Conservation (phyloP, 495 filamentous ascomycete genomes). For the Stereocaulon alpinum region DNA sequence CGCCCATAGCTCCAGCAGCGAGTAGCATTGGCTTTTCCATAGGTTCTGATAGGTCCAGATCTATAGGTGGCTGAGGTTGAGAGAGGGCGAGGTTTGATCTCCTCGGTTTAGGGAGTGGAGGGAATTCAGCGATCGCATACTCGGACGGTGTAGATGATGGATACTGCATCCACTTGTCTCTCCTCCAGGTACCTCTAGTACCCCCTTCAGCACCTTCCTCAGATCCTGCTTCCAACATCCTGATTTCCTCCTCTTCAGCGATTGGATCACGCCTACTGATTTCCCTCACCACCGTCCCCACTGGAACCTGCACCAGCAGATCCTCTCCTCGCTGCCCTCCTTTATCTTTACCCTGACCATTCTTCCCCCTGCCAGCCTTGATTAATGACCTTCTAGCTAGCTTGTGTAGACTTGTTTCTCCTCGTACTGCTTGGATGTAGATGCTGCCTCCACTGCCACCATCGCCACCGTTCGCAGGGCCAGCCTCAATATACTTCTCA, state of each 20-base stretch:
- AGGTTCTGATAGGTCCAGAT: conserved; percentile 69
- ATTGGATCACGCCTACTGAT: conserved; percentile 67
- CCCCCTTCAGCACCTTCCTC: conserved; percentile 22
- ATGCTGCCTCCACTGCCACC: conserved; percentile 84
- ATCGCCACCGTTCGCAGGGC: conserved; percentile 95
- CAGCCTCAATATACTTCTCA: conserved; percentile 75
- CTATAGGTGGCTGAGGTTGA: conserved; percentile 61
- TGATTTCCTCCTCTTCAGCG: conserved; percentile 45
- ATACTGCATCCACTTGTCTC: conserved; percentile 79
- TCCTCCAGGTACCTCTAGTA: conserved; percentile 26
- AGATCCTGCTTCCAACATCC: conserved; percentile 23
- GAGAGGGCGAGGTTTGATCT: conserved; percentile 45
- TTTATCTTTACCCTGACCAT: conserved; percentile 72
- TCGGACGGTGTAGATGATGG: conserved; percentile 60
- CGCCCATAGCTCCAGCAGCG: conserved; percentile 80
- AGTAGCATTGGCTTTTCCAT: conserved; percentile 80
- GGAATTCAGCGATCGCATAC: conserved; percentile 51
- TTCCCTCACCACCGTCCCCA: conserved; percentile 85
- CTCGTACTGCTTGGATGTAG: conserved; percentile 87
- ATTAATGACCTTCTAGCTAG: conserved; percentile 66
- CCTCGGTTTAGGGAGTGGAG: conserved; percentile 42
- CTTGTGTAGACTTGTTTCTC: conserved; percentile 88
- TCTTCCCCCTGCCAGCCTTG: conserved; percentile 68
- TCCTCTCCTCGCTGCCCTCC: conserved; percentile 79
- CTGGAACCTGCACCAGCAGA: conserved; percentile 77